Percentiles rank a stretch among this genome's conserved stretches.
These are phyloP conservation scores for Vicia sativa DNA, from an alignment of 306 rosid genomes.

Conservation along the genomic window DNA sequence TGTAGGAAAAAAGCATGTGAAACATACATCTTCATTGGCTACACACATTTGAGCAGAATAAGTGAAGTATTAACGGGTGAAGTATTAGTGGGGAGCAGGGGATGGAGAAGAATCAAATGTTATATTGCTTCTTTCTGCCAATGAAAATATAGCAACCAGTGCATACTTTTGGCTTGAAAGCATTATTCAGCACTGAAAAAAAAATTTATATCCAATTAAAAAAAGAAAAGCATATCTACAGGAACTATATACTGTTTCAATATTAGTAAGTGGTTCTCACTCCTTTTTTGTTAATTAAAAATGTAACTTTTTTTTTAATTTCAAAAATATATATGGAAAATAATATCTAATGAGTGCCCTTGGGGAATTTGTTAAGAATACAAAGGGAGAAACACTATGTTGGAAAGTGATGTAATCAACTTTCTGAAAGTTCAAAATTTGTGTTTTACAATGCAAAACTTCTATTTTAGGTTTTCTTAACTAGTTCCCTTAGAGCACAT, in stretches of 20 bases:
- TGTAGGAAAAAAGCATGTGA: slow-evolving; percentile 6
- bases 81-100: neutral
- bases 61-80: neutral
- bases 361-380: too few species aligned
- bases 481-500: too few species aligned
- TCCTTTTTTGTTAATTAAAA: neutral
- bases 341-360: neutral
- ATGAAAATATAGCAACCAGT: neutral
- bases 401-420: too few species aligned
- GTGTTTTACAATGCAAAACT: too few species aligned
- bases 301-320: neutral
- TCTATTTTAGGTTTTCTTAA: too few species aligned
- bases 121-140: slow-evolving; percentile 18
- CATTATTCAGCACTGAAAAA: neutral
- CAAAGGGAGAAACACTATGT: too few species aligned
- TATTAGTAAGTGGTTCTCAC: neutral
- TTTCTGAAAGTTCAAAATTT: too few species aligned
- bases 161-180: neutral
- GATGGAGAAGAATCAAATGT: slow-evolving; percentile 7
- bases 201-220: slow-evolving; percentile 4
- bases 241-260: slow-evolving; percentile 27
- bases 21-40: slow-evolving; percentile 30
- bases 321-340: neutral
- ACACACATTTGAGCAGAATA: slow-evolving; percentile 13
- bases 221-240: slow-evolving; percentile 14